These are phyloP conservation scores for Cryphonectria parasitica DNA, from an alignment of 2,329 filamentous ascomycete species.

Conservation along the genomic window DNA sequence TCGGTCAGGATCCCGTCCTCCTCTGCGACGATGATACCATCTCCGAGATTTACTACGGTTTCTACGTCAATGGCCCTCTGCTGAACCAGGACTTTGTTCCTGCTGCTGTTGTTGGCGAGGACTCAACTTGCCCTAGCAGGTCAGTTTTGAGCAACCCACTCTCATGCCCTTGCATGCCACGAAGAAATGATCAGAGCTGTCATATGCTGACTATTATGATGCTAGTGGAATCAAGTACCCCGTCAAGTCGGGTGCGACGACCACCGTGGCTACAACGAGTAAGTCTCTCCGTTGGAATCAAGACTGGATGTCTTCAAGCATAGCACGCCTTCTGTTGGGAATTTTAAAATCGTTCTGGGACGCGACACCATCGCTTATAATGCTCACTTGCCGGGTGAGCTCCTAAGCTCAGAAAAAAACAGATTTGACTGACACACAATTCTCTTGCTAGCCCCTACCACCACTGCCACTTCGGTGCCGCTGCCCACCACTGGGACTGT, in stretches of 20 bases:
- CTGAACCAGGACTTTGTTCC: conserved; percentile 23
- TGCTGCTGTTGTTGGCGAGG: conserved; percentile 19
- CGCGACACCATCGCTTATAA: background rate
- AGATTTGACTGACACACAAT: background rate
- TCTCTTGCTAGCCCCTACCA: background rate
- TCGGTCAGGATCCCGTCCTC: conserved; percentile 24
- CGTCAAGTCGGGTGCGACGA: conserved; percentile 20
- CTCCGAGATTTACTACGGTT: conserved; percentile 28
- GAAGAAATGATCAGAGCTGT: background rate
- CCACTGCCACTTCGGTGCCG: conserved; percentile 12
- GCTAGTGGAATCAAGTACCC: conserved; percentile 24
- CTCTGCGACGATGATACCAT: conserved; percentile 21
- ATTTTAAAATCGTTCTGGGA: background rate
- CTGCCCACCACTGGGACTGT: background rate
- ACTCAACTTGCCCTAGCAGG: conserved; percentile 21
- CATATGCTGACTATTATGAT: background rate
- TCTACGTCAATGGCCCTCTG: conserved; percentile 21
- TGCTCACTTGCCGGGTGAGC: background rate
- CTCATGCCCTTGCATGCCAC: background rate
- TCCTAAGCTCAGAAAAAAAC: background rate
- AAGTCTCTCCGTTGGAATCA: background rate
- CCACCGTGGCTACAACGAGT: conserved; percentile 16
- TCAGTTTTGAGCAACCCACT: background rate
- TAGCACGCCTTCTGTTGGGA: background rate
- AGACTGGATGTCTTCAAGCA: background rate